phyloP scores from a whole-genome alignment of 2,329 filamentous ascomycete genomes.

The Herpotrichia juniperi region DNA sequence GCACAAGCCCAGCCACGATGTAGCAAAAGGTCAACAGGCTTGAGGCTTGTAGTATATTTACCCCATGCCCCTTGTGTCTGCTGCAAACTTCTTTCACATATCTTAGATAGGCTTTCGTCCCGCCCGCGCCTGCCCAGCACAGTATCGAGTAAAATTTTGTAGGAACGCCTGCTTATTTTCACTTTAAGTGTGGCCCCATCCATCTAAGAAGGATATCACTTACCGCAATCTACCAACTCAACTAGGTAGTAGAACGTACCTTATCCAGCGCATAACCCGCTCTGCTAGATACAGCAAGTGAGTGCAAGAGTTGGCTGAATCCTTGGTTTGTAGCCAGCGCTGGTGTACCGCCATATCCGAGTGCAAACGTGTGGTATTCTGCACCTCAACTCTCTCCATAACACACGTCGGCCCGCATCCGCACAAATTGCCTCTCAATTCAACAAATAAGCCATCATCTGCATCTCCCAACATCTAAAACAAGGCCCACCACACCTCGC shows the following conservation, averaged over 20 bases:
- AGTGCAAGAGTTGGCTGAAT: too few species aligned
- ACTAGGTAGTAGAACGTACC: too few species aligned
- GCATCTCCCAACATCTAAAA: constrained; percentile 22
- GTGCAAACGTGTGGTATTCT: too few species aligned
- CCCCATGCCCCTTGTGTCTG: neutral
- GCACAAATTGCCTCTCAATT: constrained; percentile 23
- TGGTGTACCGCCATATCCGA: too few species aligned
- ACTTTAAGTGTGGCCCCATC: constrained; percentile 27
- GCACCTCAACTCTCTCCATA: constrained; percentile 16
- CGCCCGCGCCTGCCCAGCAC: neutral
- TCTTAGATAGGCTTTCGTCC: neutral
- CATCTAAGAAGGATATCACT: neutral
- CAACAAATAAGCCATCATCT: constrained; percentile 16
- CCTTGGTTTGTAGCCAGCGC: too few species aligned
- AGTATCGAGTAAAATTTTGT: constrained; percentile 15
- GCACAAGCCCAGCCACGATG: neutral
- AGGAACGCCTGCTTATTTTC: constrained; percentile 28
- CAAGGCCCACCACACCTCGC: constrained; percentile 38
- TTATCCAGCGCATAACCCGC: too few species aligned
- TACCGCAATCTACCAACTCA: too few species aligned
- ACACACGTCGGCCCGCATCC: constrained; percentile 30
- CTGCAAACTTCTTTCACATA: neutral
- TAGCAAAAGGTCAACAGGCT: neutral
- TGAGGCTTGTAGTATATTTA: neutral
- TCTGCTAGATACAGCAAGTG: too few species aligned